Conservation (phyloP, 192 early-diverging fungal genomes). For the Chytriomyces sp. region DNA sequence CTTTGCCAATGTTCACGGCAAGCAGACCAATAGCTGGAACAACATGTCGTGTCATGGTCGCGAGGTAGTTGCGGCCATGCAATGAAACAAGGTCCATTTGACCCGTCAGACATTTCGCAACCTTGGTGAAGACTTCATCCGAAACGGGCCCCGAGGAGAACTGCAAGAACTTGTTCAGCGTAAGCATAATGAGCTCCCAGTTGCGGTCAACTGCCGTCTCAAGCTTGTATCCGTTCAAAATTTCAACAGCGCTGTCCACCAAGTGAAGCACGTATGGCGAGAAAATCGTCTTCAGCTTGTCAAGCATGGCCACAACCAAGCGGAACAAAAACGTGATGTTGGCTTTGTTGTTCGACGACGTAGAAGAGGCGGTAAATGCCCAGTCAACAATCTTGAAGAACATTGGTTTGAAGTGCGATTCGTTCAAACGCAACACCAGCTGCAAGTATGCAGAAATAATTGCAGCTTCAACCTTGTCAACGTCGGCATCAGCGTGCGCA, state of each 20-base stretch:
- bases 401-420: slow-evolving; percentile 91
- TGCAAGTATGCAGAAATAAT: slow-evolving; percentile 79
- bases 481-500: background rate
- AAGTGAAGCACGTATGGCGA: slow-evolving; percentile 34
- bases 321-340: slow-evolving; percentile 34
- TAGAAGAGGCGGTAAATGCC: slow-evolving; percentile 51
- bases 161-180: slow-evolving; percentile 30
- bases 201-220: background rate
- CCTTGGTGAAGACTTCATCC: slow-evolving; percentile 76
- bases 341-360: slow-evolving; percentile 33
- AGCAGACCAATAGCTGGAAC: slow-evolving; percentile 83
- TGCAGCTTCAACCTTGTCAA: slow-evolving; percentile 60
- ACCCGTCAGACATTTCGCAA: slow-evolving; percentile 71
- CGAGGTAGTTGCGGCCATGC: slow-evolving; percentile 53
- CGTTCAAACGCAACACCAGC: slow-evolving; percentile 90
- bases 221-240: slow-evolving; percentile 17
- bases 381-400: slow-evolving; percentile 87
- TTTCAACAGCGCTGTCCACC: slow-evolving; percentile 12
- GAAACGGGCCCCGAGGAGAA: slow-evolving; percentile 64
- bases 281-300: slow-evolving; percentile 43
- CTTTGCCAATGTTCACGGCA: slow-evolving; percentile 76
- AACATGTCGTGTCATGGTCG: slow-evolving; percentile 39
- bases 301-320: slow-evolving; percentile 38
- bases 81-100: slow-evolving; percentile 65
- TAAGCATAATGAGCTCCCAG: slow-evolving; percentile 14